Conservation (phyloP, 164 flowering plant species). For the Cinnamomum micranthum region DNA sequence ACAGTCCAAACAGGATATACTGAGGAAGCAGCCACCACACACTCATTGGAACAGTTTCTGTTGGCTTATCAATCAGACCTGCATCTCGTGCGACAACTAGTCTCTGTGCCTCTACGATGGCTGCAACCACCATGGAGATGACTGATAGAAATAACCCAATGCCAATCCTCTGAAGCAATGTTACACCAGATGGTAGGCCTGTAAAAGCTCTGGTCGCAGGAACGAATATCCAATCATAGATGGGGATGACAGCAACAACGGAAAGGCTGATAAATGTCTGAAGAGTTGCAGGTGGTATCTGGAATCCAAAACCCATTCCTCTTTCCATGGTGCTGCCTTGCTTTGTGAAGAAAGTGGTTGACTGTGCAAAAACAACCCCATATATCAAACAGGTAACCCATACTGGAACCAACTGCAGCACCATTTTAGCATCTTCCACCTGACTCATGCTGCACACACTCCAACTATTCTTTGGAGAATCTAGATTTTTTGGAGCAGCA, state of each 20-base stretch:
- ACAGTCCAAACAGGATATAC: conserved; percentile 19
- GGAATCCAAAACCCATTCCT: conserved; percentile 13
- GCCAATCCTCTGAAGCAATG: conserved; percentile 33
- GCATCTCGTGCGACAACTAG: conserved; percentile 17
- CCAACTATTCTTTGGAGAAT: conserved; percentile 8
- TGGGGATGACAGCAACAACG: conserved; percentile 20
- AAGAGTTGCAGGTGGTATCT: conserved; percentile 23
- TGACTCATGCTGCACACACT: conserved; percentile 15
- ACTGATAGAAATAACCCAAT: conserved; percentile 23
- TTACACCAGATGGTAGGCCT: conserved; percentile 21
- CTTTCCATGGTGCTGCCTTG: conserved; percentile 37
- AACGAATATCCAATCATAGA: conserved; percentile 27
- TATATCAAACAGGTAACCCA: conserved; percentile 25
- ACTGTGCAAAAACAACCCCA: conserved; percentile 24
- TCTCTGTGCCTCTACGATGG: conserved; percentile 23
- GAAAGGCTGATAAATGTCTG: conserved; percentile 20
- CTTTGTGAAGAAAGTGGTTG: conserved; percentile 30
- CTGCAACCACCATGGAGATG: conserved; percentile 28
- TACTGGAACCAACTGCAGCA: conserved; percentile 21
- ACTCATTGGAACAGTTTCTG: conserved; percentile 23
- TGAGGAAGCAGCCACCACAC: conserved; percentile 27
- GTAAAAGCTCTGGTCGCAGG: conserved; percentile 20
- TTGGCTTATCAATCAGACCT: conserved; percentile 19
- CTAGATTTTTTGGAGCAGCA: neutral
- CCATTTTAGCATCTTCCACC: conserved; percentile 27